A percentile compares a stretch with the other conserved stretches of the same genome.
These are phyloP conservation scores for Diaporthe ampelina DNA, from an alignment of 2,329 filamentous ascomycete genomes.

Conservation along the genomic window DNA sequence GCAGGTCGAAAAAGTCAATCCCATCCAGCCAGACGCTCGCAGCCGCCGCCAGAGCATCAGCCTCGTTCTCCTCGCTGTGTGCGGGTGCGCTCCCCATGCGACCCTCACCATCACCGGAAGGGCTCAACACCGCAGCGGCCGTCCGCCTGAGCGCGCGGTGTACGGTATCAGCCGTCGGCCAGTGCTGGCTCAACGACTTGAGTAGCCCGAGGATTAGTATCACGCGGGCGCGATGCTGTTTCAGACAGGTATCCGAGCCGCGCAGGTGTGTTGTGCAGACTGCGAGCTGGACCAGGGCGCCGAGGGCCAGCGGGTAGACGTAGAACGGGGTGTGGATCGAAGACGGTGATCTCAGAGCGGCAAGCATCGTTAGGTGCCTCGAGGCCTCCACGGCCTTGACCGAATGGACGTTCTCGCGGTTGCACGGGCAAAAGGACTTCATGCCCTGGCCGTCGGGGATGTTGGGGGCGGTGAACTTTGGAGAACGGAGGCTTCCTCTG, in stretches of 20 bases:
- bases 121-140: not conserved
- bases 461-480: not conserved
- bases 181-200: constrained; percentile 7
- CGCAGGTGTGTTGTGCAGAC: not conserved
- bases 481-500: not conserved
- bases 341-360: not conserved
- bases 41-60: not conserved
- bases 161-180: constrained; percentile 1
- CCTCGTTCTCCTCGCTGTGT: not conserved
- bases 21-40: constrained; percentile 9
- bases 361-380: not conserved
- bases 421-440: not conserved
- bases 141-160: constrained; percentile 1
- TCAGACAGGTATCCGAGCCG: not conserved
- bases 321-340: not conserved
- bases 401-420: constrained; percentile 8
- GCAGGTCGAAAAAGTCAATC: not conserved
- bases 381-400: constrained; percentile 8
- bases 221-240: constrained; percentile 4
- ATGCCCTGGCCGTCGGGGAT: constrained; percentile 6
- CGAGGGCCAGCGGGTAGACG: not conserved
- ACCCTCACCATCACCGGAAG: not conserved
- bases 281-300: not conserved
- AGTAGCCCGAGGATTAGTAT: not conserved
- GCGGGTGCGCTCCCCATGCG: not conserved